Base-by-base conservation (phyloP, 2,329 filamentous ascomycete species). In the Beauveria scarabaeidicola region DNA sequence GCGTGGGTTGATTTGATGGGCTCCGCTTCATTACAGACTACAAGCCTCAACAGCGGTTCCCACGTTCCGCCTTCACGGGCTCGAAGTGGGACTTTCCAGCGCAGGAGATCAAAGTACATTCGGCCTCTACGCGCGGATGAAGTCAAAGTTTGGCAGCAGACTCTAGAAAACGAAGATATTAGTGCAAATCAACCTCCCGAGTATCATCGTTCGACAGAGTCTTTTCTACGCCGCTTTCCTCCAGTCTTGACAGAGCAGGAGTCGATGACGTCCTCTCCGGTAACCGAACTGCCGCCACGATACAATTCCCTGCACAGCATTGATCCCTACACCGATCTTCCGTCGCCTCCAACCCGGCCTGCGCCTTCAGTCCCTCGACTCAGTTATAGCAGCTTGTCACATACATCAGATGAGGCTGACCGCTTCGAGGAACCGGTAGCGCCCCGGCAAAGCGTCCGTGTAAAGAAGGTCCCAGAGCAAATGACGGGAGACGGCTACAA, bases 1-100 rank as follows among this genome's bases (percentile, higher is more conserved):
- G 89, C 91, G 5, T 99, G 94, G 94, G 76, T 85, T 19, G 87
- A 94, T 66, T 74, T 94, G n/a, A 79, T 96, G 66, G 93, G 94
- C 2, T 74, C 78, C 13, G 81, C 85, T 57, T 86, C 88, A 1
- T 75, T 86, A 9, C 75, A 78, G 61, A 74, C 73, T 11, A 79
- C 77, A 5, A 63, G 64, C n/a, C 58, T 60, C 25, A 63, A 55
- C 29, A 44, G 27, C 27, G 19, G 17, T 27, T 36, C 43, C 3
- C 55, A 55, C 5, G 27, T 19, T 19, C 11, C 46, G 11, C 3
- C 55, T n/a, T 50, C 64, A n/a, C 77, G 81, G 58, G 66, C 63
- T 57, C 63, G 64, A 27, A 64, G 66, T 41, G 67, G 66, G n/a
- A 64, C 66, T 7, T 65, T 71, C 58, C 68, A 70, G 61, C 72